Evolutionary conservation across 2,329 filamentous ascomycete species (phyloP).

Genomic region (Nothophaeocryptopus gaeumannii): DNA sequence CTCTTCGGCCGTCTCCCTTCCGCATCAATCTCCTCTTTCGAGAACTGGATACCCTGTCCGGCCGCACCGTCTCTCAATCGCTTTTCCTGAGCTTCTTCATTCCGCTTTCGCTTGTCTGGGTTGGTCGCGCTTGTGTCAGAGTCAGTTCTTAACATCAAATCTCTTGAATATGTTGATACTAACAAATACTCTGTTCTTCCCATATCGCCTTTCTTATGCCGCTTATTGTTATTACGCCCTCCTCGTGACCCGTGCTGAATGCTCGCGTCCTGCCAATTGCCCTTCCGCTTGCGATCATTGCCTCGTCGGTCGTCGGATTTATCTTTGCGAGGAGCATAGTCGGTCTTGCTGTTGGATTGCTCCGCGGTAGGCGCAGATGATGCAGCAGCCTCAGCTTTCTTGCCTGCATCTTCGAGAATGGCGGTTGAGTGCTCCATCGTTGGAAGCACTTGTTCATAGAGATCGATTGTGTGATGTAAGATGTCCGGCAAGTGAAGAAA

Average conservation of each 20-base stretch:
- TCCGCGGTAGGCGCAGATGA: slow-evolving; percentile 13
- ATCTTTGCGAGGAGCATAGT: too few species aligned
- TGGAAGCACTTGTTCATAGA: slow-evolving; percentile 1
- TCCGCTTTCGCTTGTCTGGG: slow-evolving; percentile 49
- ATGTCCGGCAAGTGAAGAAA: too few species aligned
- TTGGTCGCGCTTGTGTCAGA: slow-evolving; percentile 39
- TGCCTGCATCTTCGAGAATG: slow-evolving; percentile 32
- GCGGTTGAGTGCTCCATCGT: slow-evolving; percentile 35
- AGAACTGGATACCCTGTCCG: slow-evolving; percentile 48
- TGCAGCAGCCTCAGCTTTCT: slow-evolving; percentile 23
- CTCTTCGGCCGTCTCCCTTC: slow-evolving; percentile 88
- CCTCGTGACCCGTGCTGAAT: slow-evolving; percentile 26
- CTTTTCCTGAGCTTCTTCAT: slow-evolving; percentile 42
- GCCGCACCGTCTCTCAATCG: slow-evolving; percentile 44
- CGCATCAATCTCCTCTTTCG: slow-evolving; percentile 78
- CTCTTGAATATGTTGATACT: slow-evolving; percentile 28
- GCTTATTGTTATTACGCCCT: slow-evolving; percentile 31
- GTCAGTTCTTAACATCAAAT: slow-evolving; percentile 38
- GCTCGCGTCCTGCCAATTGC: slow-evolving; percentile 26
- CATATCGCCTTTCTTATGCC: slow-evolving; percentile 63
- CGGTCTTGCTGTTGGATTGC: slow-evolving; percentile 8
- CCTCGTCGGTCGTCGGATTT: slow-evolving; percentile 15
- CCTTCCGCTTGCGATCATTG: slow-evolving; percentile 30
- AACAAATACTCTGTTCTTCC: slow-evolving; percentile 65
- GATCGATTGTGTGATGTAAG: not conserved